phyloP scores from a whole-genome alignment of 2,329 filamentous ascomycete genomes.

The Diaporthe citri region DNA sequence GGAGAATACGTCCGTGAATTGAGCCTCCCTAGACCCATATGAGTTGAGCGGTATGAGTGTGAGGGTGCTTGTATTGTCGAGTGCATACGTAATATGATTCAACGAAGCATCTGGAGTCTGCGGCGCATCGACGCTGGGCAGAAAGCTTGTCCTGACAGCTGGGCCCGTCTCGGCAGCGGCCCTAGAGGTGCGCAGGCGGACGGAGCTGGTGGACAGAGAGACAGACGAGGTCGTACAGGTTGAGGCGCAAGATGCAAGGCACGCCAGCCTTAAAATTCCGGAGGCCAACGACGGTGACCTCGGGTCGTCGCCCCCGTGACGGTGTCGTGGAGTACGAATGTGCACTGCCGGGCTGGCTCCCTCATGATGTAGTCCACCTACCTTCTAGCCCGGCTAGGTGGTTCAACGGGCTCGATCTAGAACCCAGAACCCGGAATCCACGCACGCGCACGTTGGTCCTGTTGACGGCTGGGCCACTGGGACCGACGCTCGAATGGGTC shows the following conservation, averaged over 20 bases:
- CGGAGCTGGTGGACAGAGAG: neutral
- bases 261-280: neutral
- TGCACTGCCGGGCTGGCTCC: conserved; percentile 25
- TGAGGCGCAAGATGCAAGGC: conserved; percentile 21
- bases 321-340: neutral
- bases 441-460: neutral
- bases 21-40: neutral
- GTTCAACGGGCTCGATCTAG: conserved; percentile 13
- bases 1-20: neutral
- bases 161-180: conserved; percentile 14
- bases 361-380: neutral
- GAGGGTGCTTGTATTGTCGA: neutral
- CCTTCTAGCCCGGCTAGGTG: neutral
- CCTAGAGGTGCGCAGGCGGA: neutral
- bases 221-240: neutral
- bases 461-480: neutral
- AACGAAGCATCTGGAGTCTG: neutral
- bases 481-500: conserved; percentile 9
- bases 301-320: neutral
- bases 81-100: neutral
- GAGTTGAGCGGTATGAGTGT: neutral
- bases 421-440: neutral
- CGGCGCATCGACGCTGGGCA: conserved; percentile 3
- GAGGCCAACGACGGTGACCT: conserved; percentile 19
- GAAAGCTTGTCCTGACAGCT: conserved; percentile 30